These are phyloP conservation scores for Xylaria venustula DNA, from an alignment of 495 filamentous ascomycete species.

Conservation along the genomic window DNA sequence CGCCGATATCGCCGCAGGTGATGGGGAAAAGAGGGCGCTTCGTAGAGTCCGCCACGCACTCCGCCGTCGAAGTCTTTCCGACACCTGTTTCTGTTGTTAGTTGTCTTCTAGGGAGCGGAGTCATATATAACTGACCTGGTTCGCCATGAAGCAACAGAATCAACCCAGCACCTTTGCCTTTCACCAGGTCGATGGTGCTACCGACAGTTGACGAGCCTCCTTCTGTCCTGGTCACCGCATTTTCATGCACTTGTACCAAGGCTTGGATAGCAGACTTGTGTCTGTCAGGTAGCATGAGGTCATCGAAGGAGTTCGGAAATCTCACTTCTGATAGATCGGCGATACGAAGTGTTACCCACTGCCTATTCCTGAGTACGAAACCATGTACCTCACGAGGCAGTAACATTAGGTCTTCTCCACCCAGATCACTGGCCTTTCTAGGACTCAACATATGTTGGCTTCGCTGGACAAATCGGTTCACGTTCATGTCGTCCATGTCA, in stretches of 20 bases:
- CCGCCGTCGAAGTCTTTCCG: slow-evolving; percentile 22
- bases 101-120: slow-evolving; percentile 21
- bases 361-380: slow-evolving; percentile 2
- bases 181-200: slow-evolving; percentile 13
- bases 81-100: slow-evolving; percentile 13
- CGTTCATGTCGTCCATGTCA: background rate
- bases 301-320: slow-evolving; percentile 25
- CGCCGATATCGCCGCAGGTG: slow-evolving; percentile 23
- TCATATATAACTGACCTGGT: slow-evolving; percentile 46
- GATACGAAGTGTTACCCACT: background rate
- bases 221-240: background rate
- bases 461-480: background rate
- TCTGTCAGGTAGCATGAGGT: slow-evolving; percentile 14
- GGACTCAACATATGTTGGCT: background rate
- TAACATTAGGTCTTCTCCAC: slow-evolving; percentile 3
- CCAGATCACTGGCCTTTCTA: background rate
- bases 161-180: slow-evolving; percentile 33
- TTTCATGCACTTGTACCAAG: slow-evolving; percentile 25
- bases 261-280: slow-evolving; percentile 24
- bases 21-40: slow-evolving; percentile 30
- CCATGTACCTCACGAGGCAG: background rate
- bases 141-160: slow-evolving; percentile 44
- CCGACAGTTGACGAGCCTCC: slow-evolving; percentile 9
- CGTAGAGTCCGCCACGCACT: slow-evolving; percentile 24
- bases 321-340: slow-evolving; percentile 15